Percentiles rank a stretch among this genome's conserved stretches.
phyloP scores from a whole-genome alignment of 73 alveolate genomes.

The Paramecium pentaurelia region DNA sequence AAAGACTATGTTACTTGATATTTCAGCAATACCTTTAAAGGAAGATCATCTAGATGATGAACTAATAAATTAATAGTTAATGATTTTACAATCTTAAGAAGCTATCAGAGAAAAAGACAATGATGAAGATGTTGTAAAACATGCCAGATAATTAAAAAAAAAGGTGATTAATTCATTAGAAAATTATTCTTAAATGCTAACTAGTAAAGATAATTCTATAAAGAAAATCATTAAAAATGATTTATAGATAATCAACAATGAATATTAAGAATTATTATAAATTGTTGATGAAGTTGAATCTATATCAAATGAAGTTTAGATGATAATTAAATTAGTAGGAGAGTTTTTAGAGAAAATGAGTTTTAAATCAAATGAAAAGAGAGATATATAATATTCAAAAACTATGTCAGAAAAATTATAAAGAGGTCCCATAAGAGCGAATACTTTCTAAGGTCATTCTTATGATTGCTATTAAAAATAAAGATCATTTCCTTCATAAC shows the following conservation, averaged over 20 bases:
- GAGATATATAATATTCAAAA: background rate
- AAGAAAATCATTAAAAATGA: background rate
- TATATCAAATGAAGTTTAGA: background rate
- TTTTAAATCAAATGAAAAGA: background rate
- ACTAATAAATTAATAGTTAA: background rate
- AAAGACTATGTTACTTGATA: background rate
- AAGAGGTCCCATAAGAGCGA: background rate
- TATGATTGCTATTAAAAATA: background rate
- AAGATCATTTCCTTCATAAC: background rate
- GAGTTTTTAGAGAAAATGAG: background rate
- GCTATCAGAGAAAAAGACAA: background rate
- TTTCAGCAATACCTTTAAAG: background rate
- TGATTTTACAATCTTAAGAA: background rate
- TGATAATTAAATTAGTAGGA: background rate
- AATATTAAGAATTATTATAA: background rate
- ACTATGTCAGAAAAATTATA: background rate
- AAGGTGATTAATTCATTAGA: background rate
- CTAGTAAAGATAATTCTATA: background rate
- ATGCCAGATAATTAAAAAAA: background rate
- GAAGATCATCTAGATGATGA: slow-evolving; percentile 22
- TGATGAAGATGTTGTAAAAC: background rate
- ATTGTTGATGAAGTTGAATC: background rate
- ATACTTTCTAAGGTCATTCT: background rate
- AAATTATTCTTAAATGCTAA: background rate
- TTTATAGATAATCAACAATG: background rate